phyloP scores from a whole-genome alignment of 345 rosid genomes.

The Eucalyptus fibrosa region DNA sequence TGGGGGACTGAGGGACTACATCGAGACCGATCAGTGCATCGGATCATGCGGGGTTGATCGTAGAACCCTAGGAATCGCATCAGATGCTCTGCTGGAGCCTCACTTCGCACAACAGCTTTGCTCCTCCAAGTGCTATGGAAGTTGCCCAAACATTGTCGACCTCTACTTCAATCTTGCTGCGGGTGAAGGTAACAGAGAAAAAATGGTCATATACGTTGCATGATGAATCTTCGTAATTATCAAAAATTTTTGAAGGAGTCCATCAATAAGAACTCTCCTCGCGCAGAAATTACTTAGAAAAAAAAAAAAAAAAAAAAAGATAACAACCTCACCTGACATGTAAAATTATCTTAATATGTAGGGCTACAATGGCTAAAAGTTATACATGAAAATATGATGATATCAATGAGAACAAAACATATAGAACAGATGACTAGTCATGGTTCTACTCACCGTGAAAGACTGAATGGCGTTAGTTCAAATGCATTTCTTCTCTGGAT shows the following conservation, averaged over 20 bases:
- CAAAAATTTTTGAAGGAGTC: neutral
- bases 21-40: constrained; percentile 64
- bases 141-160: constrained; percentile 71
- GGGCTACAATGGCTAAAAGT: neutral
- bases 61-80: constrained; percentile 67
- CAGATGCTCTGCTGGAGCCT: constrained; percentile 71
- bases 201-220: neutral
- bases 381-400: neutral
- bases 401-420: neutral
- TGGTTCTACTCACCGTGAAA: neutral
- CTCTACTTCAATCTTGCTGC: constrained; percentile 88
- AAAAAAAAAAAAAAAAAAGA: neutral
- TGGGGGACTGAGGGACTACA: constrained; percentile 37
- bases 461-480: neutral
- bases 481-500: neutral
- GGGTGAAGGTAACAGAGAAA: constrained; percentile 57
- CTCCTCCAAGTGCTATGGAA: constrained; percentile 56
- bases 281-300: neutral
- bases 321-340: neutral
- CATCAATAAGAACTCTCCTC: neutral
- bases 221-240: neutral
- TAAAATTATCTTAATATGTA: neutral
- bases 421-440: neutral
- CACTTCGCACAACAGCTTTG: constrained; percentile 51
- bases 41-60: constrained; percentile 67